These are phyloP conservation scores for Helichrysum umbraculigerum DNA, from an alignment of 129 eudicot species.

Conservation along the genomic window DNA sequence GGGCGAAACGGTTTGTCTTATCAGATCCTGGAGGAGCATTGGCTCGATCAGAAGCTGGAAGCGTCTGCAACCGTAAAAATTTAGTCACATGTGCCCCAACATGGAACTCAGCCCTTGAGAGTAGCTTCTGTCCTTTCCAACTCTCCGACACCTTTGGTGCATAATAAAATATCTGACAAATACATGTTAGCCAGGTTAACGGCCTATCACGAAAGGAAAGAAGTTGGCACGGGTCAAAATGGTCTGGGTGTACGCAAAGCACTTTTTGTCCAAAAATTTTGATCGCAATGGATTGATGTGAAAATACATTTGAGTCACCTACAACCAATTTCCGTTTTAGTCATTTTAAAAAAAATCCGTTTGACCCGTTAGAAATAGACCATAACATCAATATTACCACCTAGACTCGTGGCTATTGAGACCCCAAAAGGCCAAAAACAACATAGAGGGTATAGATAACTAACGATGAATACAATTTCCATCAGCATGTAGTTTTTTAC, in stretches of 20 bases:
- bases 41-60: constrained; percentile 49
- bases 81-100: constrained; percentile 92
- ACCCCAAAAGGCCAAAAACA: background rate
- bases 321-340: background rate
- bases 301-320: background rate
- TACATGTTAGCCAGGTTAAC: background rate
- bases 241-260: background rate
- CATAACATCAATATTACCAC: background rate
- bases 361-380: background rate
- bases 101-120: constrained; percentile 94
- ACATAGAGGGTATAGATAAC: background rate
- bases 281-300: background rate
- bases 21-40: constrained; percentile 56
- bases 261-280: background rate
- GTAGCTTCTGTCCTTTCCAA: constrained; percentile 99
- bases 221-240: background rate
- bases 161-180: constrained; percentile 68
- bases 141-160: constrained; percentile 94
- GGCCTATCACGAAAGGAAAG: too few relatives aligned
- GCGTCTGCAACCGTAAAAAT: constrained; percentile 85
- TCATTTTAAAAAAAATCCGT: background rate
- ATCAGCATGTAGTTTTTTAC: background rate
- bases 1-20: constrained; percentile 86
- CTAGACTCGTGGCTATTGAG: background rate
- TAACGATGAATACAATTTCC: too few relatives aligned